Base-by-base conservation (phyloP, 352 stramenopile genomes). In the Pythium sp. region DNA sequence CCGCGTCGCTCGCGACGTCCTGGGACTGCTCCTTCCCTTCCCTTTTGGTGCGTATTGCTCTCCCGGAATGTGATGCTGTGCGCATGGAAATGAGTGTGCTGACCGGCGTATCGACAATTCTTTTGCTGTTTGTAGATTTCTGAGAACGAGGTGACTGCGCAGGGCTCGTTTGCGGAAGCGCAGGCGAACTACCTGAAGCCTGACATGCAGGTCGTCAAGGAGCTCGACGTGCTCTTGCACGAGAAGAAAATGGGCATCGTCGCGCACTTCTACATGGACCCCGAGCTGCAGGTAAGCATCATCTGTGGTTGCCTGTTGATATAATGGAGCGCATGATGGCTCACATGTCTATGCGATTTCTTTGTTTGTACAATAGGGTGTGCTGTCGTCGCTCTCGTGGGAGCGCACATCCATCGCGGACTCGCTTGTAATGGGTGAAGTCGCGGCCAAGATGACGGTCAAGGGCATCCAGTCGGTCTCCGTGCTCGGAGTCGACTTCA, bases 211-310 rank as follows among this genome's bases (percentile, higher is more conserved):
- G 24, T 26, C 24, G 24, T 26, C 24, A 26, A 26, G 24, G 24
- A 26, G 24, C 24, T 26, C 24, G 24, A 26, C 24, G 24, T 1
- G 24, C 24, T 26, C 24, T 26, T 26, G 24, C 24, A 26, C 24
- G 24, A 26, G 24, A 26, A 26, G 24, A 26, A 26, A 26, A 26
- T 26, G 24, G 24, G 24, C 24, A 26, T 26, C 24, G 24, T 26
- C 24, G 24, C 24, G 24, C 24, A 26, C 24, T 26, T 26, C 1
- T 26, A 26, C 24, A 26, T 26, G 24, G 59, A 99, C 82, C 95
- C 98, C 3, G 97, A 99, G 81, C 81, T 99, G 32, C 95, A 99
- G 72, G 89, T 91, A 53, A 67, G 90, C 24, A 22, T 14, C 65
- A 87, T 18, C 20, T 55, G 34, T 22, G 1, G 9, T 22, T 34